Conservation (phyloP, 352 stramenopile species). For the Globisporangium rhizosaccharum region DNA sequence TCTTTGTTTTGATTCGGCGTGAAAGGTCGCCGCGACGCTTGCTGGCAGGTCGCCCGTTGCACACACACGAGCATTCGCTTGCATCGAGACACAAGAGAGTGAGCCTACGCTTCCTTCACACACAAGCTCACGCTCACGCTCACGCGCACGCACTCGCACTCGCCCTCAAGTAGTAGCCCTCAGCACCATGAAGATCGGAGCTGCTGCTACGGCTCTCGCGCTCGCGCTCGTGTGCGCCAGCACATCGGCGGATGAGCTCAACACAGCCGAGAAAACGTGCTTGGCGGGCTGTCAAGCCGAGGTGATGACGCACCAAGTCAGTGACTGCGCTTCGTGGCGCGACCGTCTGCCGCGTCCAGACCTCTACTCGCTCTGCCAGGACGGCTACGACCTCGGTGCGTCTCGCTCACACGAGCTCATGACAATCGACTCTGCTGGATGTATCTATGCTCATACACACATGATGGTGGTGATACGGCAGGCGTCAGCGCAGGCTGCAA, state of each 20-base stretch:
- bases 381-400: slow-evolving; percentile 29
- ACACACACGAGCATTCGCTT: no score
- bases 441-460: background rate
- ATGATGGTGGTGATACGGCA: background rate
- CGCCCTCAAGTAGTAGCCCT: no score
- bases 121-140: no score
- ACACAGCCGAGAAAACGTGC: slow-evolving; percentile 13
- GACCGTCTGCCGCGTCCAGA: slow-evolving; percentile 39
- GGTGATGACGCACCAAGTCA: slow-evolving; percentile 33
- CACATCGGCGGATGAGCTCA: background rate
- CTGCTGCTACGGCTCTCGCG: background rate
- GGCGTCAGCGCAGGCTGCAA: slow-evolving; percentile 32
- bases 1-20: no score
- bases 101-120: no score
- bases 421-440: background rate
- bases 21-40: no score
- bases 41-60: no score
- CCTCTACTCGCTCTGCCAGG: slow-evolving; percentile 44
- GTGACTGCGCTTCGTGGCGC: slow-evolving; percentile 35
- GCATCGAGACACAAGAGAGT: no score
- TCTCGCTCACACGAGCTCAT: background rate
- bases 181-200: no score
- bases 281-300: slow-evolving; percentile 31
- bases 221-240: slow-evolving; percentile 2
- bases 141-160: no score